Evolutionary conservation across 2,329 filamentous ascomycete species (phyloP), one percentile per base, ranked within the genome.

Genomic region (Penicillium oxalicum): DNA sequence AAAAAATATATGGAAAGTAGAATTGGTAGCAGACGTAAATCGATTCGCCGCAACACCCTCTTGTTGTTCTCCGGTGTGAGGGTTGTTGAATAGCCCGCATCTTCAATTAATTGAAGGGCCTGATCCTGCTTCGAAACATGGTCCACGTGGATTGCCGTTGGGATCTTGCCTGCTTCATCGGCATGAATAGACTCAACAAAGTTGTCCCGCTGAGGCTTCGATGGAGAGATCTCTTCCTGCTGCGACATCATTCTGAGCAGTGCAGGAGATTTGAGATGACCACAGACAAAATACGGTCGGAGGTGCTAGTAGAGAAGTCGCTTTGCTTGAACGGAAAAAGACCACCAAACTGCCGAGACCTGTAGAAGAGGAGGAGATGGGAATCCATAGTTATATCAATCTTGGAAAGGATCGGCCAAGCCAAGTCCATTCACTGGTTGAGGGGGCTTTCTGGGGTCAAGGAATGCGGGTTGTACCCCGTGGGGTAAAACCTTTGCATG

Each of bases 1-100:
- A 84, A 72, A 58, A 81, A 83, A 64, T 84, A 85, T 18, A 83
- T 78, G 5, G 74, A 72, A 9, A 84, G 69, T 49, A 85, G 76
- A 46, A 79, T 72, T 0, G 78, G 77, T 9, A 80, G 64, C 24
- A 81, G 70, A 44, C 70, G 62, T 25, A 74, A 59, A 57, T 80
- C 77, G 47, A 80, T 79, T 53, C 70, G 72, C 27, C 71, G 70
- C 35, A 80, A 64, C 5, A 80, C 72, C 36, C 73, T 68, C 44
- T 69, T 69, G 61, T 81, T 79, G 55, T 80, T 78, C 42, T 73
- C 74, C 0, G 74, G 67, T 0, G 77, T 77, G 5, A 81, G 71
- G 36, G 74, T 58, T 32, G 79, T 68, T 2, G 68, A 68, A 38
- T 74, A 66, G 7, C 71, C 74, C 2, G 69, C 67, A 25, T 73